Evolutionary conservation across 805 yeast genomes (phyloP).

Genomic region (Pichia nakasei): DNA sequence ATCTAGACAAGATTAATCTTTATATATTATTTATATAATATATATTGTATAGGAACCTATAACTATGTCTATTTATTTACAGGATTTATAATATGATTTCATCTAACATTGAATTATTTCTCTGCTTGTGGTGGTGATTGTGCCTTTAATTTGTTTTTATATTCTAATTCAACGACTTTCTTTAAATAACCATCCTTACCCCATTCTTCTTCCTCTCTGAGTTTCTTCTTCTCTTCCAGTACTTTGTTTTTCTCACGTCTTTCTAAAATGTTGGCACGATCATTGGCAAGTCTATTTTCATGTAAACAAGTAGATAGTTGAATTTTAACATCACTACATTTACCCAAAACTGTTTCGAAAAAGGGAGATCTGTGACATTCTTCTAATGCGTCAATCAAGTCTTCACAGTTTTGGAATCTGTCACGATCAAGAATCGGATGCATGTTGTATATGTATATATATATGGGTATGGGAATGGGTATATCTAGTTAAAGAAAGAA

Average conservation of each 20-base stretch:
- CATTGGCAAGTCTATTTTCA: conserved; percentile 57
- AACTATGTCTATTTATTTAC: no score
- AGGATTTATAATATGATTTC: no score
- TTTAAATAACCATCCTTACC: conserved; percentile 68
- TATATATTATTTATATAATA: conserved; percentile 1
- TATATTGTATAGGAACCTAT: neutral
- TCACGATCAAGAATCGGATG: conserved; percentile 23
- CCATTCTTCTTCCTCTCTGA: conserved; percentile 65
- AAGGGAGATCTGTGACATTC: conserved; percentile 74
- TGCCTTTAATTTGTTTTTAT: conserved; percentile 19
- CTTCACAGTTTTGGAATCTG: conserved; percentile 50
- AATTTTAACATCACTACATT: conserved; percentile 77
- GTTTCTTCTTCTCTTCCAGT: conserved; percentile 48
- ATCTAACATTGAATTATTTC: neutral
- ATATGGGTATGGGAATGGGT: no score
- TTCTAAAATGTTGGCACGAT: conserved; percentile 43
- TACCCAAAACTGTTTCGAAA: conserved; percentile 64
- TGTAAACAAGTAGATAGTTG: conserved; percentile 75
- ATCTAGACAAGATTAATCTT: conserved; percentile 82
- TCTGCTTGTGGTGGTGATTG: neutral
- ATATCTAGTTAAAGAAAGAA: no score
- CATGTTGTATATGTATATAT: conserved; percentile 10
- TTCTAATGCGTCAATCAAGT: conserved; percentile 78
- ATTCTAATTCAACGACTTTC: conserved; percentile 51
- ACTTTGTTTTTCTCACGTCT: conserved; percentile 49